Evolutionary conservation across 2,329 filamentous ascomycete genomes (phyloP).

Genomic region (Colletotrichum orbiculare): DNA sequence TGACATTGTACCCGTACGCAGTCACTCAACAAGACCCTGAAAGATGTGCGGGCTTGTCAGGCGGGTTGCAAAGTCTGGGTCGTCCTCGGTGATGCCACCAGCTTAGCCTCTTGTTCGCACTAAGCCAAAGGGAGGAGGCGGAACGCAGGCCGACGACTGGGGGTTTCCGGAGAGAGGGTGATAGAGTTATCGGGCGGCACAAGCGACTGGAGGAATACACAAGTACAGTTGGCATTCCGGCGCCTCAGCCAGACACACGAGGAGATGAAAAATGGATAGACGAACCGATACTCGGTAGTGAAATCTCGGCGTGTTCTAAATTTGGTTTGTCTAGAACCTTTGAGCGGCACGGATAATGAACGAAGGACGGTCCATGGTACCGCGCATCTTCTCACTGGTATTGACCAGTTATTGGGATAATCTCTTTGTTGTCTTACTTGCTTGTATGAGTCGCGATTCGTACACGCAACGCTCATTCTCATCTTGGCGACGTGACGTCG

Average conservation of each 20-base stretch:
- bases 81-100: too few relatives aligned
- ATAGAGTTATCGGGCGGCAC: conserved; percentile 3
- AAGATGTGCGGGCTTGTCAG: too few relatives aligned
- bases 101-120: too few relatives aligned
- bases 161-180: conserved; percentile 3
- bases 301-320: conserved; percentile 34
- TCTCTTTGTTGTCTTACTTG: conserved; percentile 6
- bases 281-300: conserved; percentile 22
- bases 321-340: conserved; percentile 20
- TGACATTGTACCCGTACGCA: too few relatives aligned
- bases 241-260: conserved; percentile 25
- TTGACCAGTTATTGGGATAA: conserved; percentile 25
- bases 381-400: too few relatives aligned
- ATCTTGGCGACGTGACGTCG: conserved; percentile 31
- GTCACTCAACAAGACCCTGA: too few relatives aligned
- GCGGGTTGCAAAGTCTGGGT: too few relatives aligned
- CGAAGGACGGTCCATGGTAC: too few relatives aligned
- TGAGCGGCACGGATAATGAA: background rate
- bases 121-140: background rate
- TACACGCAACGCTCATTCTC: conserved; percentile 1
- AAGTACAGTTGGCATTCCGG: background rate
- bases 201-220: conserved; percentile 6
- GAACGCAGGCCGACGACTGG: background rate
- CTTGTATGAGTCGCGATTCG: conserved; percentile 6
- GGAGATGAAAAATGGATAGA: conserved; percentile 34